These are phyloP conservation scores for Leishmania lainsoni DNA, from an alignment of 208 protist species.

Conservation along the genomic window DNA sequence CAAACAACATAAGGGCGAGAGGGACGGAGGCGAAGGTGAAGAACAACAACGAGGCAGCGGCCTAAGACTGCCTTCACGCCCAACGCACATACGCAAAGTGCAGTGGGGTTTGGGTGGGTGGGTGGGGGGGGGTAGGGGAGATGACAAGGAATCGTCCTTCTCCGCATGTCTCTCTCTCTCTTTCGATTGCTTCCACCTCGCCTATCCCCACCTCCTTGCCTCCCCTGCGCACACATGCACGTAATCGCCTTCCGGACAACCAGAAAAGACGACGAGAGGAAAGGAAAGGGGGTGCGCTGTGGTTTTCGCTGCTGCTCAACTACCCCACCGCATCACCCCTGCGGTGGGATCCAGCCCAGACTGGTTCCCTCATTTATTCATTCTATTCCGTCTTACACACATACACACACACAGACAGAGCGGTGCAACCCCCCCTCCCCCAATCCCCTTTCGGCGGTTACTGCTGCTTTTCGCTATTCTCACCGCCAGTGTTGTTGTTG, in stretches of 20 bases:
- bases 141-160: background rate
- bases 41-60: background rate
- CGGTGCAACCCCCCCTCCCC: background rate
- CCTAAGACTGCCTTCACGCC: too few species aligned
- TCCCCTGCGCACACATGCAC: background rate
- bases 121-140: background rate
- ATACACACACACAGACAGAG: constrained; percentile 6
- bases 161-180: background rate
- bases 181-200: background rate
- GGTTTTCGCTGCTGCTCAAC: background rate
- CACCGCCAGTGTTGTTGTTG: constrained; percentile 11
- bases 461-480: constrained; percentile 28
- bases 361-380: background rate
- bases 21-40: background rate
- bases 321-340: background rate
- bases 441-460: constrained; percentile 25
- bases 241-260: background rate
- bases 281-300: background rate
- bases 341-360: constrained; percentile 3
- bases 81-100: background rate
- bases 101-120: background rate
- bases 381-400: background rate
- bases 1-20: background rate
- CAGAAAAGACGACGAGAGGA: background rate
- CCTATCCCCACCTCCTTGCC: background rate